Evolutionary conservation across 805 yeast genomes (phyloP), one percentile per base, ranked within the genome.

Genomic region (Myxozyma neglecta): DNA sequence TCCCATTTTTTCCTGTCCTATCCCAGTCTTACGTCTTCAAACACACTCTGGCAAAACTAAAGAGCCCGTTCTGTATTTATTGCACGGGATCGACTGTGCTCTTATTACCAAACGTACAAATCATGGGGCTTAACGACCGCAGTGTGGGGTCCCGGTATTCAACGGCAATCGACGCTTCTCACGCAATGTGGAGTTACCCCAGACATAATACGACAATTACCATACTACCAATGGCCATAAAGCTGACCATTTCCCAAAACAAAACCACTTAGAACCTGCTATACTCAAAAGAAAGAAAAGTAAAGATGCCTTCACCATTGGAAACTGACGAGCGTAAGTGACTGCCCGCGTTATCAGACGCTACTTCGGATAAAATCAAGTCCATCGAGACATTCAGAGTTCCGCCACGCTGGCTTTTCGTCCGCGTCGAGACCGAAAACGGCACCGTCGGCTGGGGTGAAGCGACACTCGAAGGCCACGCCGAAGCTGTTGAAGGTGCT

Each of bases 401-500:
- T 6, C 73, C 71, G 20, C 73, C 73, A 1, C 52, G 73, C 32
- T 71, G 73, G 73, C 63, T 71, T 35, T 63, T 68, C 47, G 72
- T 71, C 39, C 46, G 70, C 35, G 72, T 71, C 35, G 71, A 67
- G 53, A 63, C 69, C 42, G 70, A 58, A 20, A 53, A 58, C 8
- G 73, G 73, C 36, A 61, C 61, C 39, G 70, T 68, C 6, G 73
- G 73, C 48, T 71, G 73, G 73, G 73, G 73, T 35, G 73, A 71
- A 55, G 71, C 69, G 43, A 66, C 73, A 13, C 65, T 72, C 29
- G 74, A 72, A 57, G 74, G 74, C 24, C 74, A 72, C 55, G 37
- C 69, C 18, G 74, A 72, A 54, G 74, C 74, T 8, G 70, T 72
- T 48, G 74, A 72, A 52, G 74, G 74, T 1, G 71, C 73, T 3